These are phyloP conservation scores for Magnaporthiopsis rhizophila DNA, from an alignment of 2,329 filamentous ascomycete genomes.

Conservation along the genomic window DNA sequence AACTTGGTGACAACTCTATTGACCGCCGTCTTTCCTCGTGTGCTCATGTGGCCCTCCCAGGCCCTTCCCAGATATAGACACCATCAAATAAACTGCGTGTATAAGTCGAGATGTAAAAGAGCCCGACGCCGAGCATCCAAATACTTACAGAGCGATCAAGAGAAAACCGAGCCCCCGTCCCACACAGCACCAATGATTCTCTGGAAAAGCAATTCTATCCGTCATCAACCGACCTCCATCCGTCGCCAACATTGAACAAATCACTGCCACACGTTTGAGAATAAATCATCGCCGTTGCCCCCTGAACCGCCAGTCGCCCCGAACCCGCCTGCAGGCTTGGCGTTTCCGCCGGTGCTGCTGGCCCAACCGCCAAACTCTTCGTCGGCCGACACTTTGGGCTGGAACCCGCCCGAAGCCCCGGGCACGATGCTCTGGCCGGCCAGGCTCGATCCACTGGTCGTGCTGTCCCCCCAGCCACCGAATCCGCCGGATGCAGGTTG, in stretches of 20 bases:
- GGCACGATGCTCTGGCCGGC: conserved; percentile 53
- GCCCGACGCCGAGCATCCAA: background rate
- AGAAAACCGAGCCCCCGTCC: background rate
- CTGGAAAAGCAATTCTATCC: background rate
- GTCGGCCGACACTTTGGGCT: conserved; percentile 71
- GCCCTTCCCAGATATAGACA: background rate
- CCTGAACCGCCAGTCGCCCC: conserved; percentile 23
- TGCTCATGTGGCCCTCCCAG: background rate
- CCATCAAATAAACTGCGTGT: background rate
- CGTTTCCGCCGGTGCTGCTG: conserved; percentile 48
- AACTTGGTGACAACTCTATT: background rate
- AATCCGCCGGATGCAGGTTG: conserved; percentile 40
- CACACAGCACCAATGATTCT: background rate
- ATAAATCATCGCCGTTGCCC: conserved; percentile 69
- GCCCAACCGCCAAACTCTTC: conserved; percentile 97
- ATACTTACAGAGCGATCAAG: background rate
- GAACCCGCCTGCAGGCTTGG: conserved; percentile 52
- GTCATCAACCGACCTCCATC: background rate
- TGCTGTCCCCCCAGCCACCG: conserved; percentile 9
- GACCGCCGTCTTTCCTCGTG: background rate
- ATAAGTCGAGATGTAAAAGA: background rate
- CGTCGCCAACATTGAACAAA: background rate
- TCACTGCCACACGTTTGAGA: conserved; percentile 85
- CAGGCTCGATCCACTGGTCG: conserved; percentile 34
- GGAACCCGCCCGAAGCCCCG: conserved; percentile 57